phyloP scores from a whole-genome alignment of 176 grass and related monocot genomes.

The Carex myosuroides region DNA sequence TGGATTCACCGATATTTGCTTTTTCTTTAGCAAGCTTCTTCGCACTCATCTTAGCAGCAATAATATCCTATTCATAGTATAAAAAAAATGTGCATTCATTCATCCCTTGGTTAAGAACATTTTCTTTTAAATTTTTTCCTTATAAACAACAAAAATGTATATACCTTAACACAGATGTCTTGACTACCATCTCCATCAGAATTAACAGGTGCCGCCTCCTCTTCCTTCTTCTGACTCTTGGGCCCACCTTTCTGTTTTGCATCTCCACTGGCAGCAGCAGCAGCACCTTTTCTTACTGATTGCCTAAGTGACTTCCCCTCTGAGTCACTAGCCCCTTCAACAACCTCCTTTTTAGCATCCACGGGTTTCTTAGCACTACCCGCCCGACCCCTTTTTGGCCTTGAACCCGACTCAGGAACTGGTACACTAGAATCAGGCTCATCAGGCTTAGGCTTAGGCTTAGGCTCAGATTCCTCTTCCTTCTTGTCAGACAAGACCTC shows the following conservation, averaged over 20 bases:
- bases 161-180: slow-evolving; percentile 9
- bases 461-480: slow-evolving; percentile 16
- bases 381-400: slow-evolving; percentile 32
- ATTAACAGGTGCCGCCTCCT: slow-evolving; percentile 24
- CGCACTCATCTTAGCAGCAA: slow-evolving; percentile 29
- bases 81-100: background rate
- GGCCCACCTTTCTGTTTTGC: slow-evolving; percentile 28
- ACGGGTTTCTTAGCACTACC: slow-evolving; percentile 27
- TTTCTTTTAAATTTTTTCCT: background rate
- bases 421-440: slow-evolving; percentile 22
- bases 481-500: slow-evolving; percentile 30
- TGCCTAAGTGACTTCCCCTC: slow-evolving; percentile 32
- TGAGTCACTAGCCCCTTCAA: slow-evolving; percentile 27
- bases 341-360: slow-evolving; percentile 32
- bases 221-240: slow-evolving; percentile 9
- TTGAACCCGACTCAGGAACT: slow-evolving; percentile 27
- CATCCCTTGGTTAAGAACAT: background rate
- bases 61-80: slow-evolving; percentile 37
- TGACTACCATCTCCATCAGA: slow-evolving; percentile 40
- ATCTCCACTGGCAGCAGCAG: slow-evolving; percentile 12
- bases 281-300: slow-evolving; percentile 24
- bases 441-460: background rate
- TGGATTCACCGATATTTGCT: slow-evolving; percentile 28
- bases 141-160: background rate
- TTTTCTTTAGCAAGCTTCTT: slow-evolving; percentile 40